Evolutionary conservation across 2,329 filamentous ascomycete species (phyloP), one percentile per base, ranked within the genome.

Genomic region (Orbilia javanica): DNA sequence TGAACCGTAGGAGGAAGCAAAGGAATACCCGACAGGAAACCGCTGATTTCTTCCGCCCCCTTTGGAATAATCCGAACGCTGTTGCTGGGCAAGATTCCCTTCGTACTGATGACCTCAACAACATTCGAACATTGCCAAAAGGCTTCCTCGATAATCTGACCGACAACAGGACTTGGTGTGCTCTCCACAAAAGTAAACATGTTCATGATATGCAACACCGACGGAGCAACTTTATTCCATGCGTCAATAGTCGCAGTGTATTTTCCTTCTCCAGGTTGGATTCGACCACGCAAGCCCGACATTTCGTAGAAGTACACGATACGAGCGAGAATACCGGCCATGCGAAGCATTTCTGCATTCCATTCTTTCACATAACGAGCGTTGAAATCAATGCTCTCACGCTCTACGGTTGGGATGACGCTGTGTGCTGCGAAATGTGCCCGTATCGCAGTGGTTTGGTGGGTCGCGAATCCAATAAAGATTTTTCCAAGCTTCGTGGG

Each of bases 401-500:
- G 90, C 84, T 99, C 96, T 1, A 99, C 96, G 0, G 96, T 99
- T 0, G 96, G 96, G 72, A 99, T 99, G 13, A 99, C 91, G 0
- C 95, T 97, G 0, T 94, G 96, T 0, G 96, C 96, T 11, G 95
- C 98, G 31, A 99, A 92, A 84, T 99, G 96, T 83, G 96, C 92
- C 15, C 95, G 92, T 29, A 95, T 90, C 68, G 95, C 96, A 0
- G 96, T 99, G 0, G 96, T 99, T 85, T 99, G 96, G 81, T 95
- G 94, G 0, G 96, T 99, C 2, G 96, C 95, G 82, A 99, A 99
- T 0, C 96, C 96, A 82, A 99, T 99, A 82, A 98, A 99, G 68
- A 99, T 92, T 66, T 93, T 91, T 5, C 96, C 96, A 81, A 93
- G 92, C 83, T 94, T 96, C 72, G 89, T 93, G 1, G 96, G 96